Evolutionary conservation across 495 filamentous ascomycete species (phyloP).

Genomic region (Aspergillus panamensis): DNA sequence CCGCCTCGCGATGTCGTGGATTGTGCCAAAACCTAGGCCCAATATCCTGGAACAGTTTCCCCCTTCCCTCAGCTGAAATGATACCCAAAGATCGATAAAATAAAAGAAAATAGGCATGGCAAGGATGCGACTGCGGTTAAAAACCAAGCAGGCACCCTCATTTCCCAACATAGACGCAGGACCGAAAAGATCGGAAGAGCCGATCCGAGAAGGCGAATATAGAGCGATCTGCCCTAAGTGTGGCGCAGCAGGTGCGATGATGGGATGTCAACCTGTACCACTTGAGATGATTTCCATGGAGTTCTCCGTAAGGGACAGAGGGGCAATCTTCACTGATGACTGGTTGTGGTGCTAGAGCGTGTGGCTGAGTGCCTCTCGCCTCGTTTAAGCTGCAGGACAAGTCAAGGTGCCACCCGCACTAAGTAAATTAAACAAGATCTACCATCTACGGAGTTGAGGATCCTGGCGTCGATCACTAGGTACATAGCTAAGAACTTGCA

Average conservation of each 20-base stretch:
- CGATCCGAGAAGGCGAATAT: background rate
- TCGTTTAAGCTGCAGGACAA: slow-evolving; percentile 9
- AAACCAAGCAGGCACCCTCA: slow-evolving; percentile 17
- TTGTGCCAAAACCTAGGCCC: background rate
- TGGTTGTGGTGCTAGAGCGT: background rate
- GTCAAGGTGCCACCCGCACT: background rate
- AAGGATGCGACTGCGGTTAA: slow-evolving; percentile 8
- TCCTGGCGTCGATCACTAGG: background rate
- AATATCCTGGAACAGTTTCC: background rate
- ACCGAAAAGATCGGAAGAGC: background rate
- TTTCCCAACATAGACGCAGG: no score
- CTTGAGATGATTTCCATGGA: background rate
- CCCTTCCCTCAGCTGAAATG: background rate
- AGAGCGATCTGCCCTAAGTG: background rate
- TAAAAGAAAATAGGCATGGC: background rate
- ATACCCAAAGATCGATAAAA: background rate
- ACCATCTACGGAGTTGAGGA: background rate
- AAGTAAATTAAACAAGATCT: slow-evolving; percentile 10
- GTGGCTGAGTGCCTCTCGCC: slow-evolving; percentile 10
- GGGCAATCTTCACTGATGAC: background rate
- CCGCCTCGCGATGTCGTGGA: background rate
- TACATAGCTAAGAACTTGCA: no score
- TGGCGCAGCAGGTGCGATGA: background rate
- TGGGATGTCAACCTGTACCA: background rate
- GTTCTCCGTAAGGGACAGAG: no score